Evolutionary conservation across 805 yeast genomes (phyloP), one percentile per base, ranked within the genome.

Genomic region (Maudiozyma pseudohumilis): DNA sequence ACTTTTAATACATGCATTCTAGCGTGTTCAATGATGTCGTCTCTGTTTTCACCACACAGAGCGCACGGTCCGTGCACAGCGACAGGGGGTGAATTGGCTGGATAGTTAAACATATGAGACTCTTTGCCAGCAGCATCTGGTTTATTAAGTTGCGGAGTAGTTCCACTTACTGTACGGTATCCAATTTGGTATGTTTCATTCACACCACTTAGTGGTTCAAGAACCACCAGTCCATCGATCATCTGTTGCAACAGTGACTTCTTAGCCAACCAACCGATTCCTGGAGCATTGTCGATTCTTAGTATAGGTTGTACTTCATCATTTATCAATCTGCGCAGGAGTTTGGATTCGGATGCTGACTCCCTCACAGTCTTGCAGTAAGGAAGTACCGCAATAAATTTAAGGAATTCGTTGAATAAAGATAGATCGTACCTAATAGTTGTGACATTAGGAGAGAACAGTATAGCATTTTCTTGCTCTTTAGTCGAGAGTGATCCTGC

Each of bases 161-260:
- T 23, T 9, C 15, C 27, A 6, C 49, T 40, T 3, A 47, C 42
- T 8, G 49, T 41, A 6, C 43, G 20, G 25, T 48, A 39, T 3
- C 57, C 59, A 19, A 56, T 42, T 48, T 77, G 74, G 62, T 80
- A 80, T 1, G 75, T 72, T 56, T 83, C 94, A 50, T 88, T 87
- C 29, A 80, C 70, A 0, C 89, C 88, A 36, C 85, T 75, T 7
- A 88, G 72, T 0, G 98, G 98, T 59, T 87, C 95, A 28, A 89
- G 77, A 3, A 76, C 68, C 5, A 85, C 86, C 31, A 80, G 69
- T 3, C 94, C 94, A 36, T 87, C 96, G 23, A 82, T 71, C 44
- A 89, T 68, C 13, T 78, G 70, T 32, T 68, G 59, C 67, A 87
- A 65, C 39, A 88, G 69, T 10, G 76, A 62, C 39, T 82, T 69